Base-by-base conservation (phyloP, 768 basidiomycete genomes). In the Xerocomellus chrysenteron region DNA sequence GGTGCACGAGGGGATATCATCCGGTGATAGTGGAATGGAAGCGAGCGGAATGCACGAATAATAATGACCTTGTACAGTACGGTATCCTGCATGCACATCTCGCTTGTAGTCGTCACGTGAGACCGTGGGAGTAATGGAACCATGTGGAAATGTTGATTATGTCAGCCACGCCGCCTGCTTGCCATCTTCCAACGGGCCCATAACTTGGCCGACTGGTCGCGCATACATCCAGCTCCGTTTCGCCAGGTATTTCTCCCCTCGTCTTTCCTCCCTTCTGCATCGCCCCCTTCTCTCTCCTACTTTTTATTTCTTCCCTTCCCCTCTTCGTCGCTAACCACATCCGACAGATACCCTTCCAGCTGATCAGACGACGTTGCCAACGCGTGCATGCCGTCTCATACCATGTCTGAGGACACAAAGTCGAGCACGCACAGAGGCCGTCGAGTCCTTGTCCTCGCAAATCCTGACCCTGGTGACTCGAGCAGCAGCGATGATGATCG, bases 331-430 rank as follows among this genome's bases (percentile, higher is more conserved):
- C 45, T 45, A 12, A 26, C 43, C 21, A 37, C 48, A 19, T 52
- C 43, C 33, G 28, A 13, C 48, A 39, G 30, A 55, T 54, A 37
- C 50, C 44, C 64, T 11, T 45, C 50, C 43, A 54, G 32, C 16
- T 41, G 53, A 66, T 64, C 70, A 59, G 62, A 57, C 72, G 58
- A 61, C 64, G 62, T 58, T 59, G 63, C 41, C 51, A 62, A 70
- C 63, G 62, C 68, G 61, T 66, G 68, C 57, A 72, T 74, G 71
- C 62, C 65, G 60, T 55, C 59, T 55, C 63, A 59, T 54, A 52
- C 68, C 66, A 87, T 87, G 86, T 82, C 85, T 57, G 87, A 88
- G 75, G 83, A 83, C 68, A 66, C 78, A 54, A 75, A 79, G 70
- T 75, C 75, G 42, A 65, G 59, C 62, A 62, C 65, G 28, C 64